phyloP scores from a whole-genome alignment of 495 filamentous ascomycete species.

The Aspergillus nidulans region DNA sequence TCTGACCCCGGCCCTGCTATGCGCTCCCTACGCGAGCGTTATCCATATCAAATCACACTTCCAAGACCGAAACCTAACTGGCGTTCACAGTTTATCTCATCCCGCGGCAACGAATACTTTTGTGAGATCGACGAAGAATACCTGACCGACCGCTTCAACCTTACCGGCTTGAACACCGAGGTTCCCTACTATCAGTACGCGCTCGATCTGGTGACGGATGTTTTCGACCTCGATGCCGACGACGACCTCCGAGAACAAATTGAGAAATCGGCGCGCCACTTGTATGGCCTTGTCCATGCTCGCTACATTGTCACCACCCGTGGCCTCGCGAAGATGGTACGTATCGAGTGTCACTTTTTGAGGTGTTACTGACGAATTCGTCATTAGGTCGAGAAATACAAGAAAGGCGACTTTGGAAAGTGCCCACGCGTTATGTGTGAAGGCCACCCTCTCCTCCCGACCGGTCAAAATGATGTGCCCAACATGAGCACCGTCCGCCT shows the following conservation, averaged over 20 bases:
- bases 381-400: slow-evolving; percentile 90
- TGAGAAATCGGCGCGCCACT: slow-evolving; percentile 92
- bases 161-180: slow-evolving; percentile 94
- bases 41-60: background rate
- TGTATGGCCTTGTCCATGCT: slow-evolving; percentile 95
- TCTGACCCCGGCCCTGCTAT: slow-evolving; percentile 1
- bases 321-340: slow-evolving; percentile 93
- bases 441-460: slow-evolving; percentile 84
- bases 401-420: slow-evolving; percentile 96
- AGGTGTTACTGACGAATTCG: slow-evolving; percentile 7
- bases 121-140: slow-evolving; percentile 99
- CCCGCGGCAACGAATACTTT: slow-evolving; percentile 97
- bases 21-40: background rate
- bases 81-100: slow-evolving; percentile 82
- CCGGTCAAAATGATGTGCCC: slow-evolving; percentile 85
- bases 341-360: background rate
- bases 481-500: slow-evolving; percentile 87
- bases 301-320: slow-evolving; percentile 96
- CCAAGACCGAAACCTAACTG: slow-evolving; percentile 19
- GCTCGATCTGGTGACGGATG: slow-evolving; percentile 97
- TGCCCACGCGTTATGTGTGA: slow-evolving; percentile 94
- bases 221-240: slow-evolving; percentile 98
- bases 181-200: slow-evolving; percentile 99
- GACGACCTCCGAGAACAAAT: slow-evolving; percentile 97
- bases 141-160: slow-evolving; percentile 95